These are phyloP conservation scores for Orbilia brochopaga DNA, from an alignment of 2,329 filamentous ascomycete genomes.

Conservation along the genomic window DNA sequence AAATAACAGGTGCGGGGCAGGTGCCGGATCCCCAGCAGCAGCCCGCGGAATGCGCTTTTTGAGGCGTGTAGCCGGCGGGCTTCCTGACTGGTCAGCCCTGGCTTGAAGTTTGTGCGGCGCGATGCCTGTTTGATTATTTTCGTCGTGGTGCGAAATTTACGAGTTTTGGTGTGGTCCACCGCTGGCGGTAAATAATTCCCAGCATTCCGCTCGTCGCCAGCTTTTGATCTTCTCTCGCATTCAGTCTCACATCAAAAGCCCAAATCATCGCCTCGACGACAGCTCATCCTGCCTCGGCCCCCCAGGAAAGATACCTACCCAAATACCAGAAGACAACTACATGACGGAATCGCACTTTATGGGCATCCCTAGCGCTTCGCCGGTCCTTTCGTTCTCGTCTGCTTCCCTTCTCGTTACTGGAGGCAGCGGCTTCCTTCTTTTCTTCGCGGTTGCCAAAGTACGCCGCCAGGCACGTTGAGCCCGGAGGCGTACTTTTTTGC, in stretches of 20 bases:
- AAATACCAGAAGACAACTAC: constrained; percentile 17
- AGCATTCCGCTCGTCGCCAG: not conserved
- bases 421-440: constrained; percentile 47
- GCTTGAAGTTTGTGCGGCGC: not conserved
- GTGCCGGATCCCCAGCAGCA: constrained; percentile 10
- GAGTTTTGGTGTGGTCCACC: not conserved
- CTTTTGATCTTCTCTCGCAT: constrained; percentile 29
- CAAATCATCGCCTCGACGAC: constrained; percentile 27
- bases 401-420: constrained; percentile 41
- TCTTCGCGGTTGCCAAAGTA: constrained; percentile 45
- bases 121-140: not conserved
- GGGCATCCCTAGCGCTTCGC: constrained; percentile 45
- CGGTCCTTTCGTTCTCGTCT: constrained; percentile 26
- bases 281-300: constrained; percentile 9
- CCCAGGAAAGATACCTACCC: constrained; percentile 3
- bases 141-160: not conserved
- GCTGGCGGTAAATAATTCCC: not conserved
- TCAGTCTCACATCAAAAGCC: constrained; percentile 31
- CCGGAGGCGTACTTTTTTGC: constrained; percentile 14
- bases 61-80: constrained; percentile 6
- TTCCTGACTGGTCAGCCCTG: constrained; percentile 28
- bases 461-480: constrained; percentile 48
- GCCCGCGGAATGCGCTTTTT: constrained; percentile 2
- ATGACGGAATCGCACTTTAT: constrained; percentile 50
- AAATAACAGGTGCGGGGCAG: constrained; percentile 26